phyloP scores from a whole-genome alignment of 164 flowering plant species.

The Echeveria elegans region DNA sequence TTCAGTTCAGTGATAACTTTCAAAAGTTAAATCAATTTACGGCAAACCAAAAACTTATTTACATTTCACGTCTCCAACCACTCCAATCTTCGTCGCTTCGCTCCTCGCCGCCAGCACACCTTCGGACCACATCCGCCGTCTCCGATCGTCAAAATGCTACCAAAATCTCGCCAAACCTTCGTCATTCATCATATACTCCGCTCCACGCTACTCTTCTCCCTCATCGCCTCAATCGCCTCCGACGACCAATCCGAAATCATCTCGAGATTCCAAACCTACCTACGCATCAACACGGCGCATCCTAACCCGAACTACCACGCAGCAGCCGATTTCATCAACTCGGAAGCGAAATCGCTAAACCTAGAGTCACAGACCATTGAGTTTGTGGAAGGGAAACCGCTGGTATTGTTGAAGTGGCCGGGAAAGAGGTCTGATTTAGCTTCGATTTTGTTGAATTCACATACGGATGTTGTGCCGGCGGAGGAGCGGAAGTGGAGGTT shows the following conservation, averaged over 20 bases:
- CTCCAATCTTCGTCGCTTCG: background rate
- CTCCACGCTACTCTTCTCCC: background rate
- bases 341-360: constrained; percentile 54
- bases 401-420: constrained; percentile 72
- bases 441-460: constrained; percentile 79
- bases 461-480: constrained; percentile 84
- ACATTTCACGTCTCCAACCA: too few species aligned
- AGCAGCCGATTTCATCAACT: constrained; percentile 57
- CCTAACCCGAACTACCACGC: constrained; percentile 61
- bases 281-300: constrained; percentile 76
- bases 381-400: constrained; percentile 61
- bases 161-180: background rate
- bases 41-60: too few species aligned
- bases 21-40: too few species aligned
- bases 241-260: constrained; percentile 17
- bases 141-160: background rate
- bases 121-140: background rate
- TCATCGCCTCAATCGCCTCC: background rate
- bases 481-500: constrained; percentile 69
- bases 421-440: constrained; percentile 54
- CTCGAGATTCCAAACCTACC: constrained; percentile 77
- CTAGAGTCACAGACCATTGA: constrained; percentile 53
- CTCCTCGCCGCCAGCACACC: background rate
- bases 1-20: too few species aligned
- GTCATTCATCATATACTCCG: background rate